phyloP scores from a whole-genome alignment of 257 asterid species.

The Nicotiana paniculata region DNA sequence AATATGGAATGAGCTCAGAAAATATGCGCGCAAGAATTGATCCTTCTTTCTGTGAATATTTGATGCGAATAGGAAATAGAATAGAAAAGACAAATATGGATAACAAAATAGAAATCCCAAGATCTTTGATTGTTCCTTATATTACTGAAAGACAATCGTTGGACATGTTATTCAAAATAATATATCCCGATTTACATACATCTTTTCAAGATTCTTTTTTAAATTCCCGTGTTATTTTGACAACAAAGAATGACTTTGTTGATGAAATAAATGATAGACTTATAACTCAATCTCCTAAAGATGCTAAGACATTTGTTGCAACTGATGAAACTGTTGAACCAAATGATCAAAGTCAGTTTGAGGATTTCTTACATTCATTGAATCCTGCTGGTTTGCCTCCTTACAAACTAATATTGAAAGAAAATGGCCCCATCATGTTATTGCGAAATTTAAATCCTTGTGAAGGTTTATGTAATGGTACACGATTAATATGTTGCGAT shows the following conservation, averaged over 20 bases:
- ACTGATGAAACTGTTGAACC: neutral
- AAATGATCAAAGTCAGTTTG: neutral
- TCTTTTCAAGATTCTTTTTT: neutral
- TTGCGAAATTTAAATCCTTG: too few relatives aligned
- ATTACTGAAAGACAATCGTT: too few relatives aligned
- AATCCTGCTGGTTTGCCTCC: too few relatives aligned
- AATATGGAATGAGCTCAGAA: neutral
- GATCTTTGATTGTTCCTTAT: neutral
- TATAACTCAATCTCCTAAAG: neutral
- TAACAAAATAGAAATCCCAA: neutral
- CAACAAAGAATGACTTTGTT: neutral
- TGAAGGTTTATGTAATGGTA: too few relatives aligned
- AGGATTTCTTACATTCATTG: neutral
- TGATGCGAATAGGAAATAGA: neutral
- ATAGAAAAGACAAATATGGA: neutral
- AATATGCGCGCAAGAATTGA: neutral
- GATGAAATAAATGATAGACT: neutral
- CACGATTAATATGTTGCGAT: too few relatives aligned
- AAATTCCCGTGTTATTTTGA: neutral
- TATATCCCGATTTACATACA: neutral
- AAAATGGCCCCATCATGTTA: too few relatives aligned
- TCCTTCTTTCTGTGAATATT: neutral
- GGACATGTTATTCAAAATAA: neutral
- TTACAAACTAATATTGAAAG: too few relatives aligned
- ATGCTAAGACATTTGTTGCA: neutral